Evolutionary conservation across 2,329 filamentous ascomycete genomes (phyloP), one percentile per base, ranked within the genome.

Genomic region (Pseudogymnoascus sp.): DNA sequence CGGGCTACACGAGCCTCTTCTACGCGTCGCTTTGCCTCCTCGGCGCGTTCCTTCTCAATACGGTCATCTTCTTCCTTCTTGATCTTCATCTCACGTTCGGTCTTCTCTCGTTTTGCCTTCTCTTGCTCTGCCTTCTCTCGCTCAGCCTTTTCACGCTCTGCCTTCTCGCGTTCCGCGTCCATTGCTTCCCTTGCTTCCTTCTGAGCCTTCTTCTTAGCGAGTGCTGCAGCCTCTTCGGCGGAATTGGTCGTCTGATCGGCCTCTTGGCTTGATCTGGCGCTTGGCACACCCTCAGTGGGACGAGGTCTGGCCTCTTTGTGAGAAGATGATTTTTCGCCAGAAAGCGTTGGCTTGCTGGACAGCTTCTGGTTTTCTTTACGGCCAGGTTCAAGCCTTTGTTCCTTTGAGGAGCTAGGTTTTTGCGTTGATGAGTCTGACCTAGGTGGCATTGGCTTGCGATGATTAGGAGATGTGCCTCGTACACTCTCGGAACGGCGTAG

Each of bases 21-120:
- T 18, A 31, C 33, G 21, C 25, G 41, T 66, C 71, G 37, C 64
- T 65, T 62, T 35, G 63, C 65, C 31, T 68, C 66, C 52, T 66
- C 66, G 31, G 75, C 65, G 8, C 70, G 70, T 61, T 71, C 69
- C 62, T 75, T 75, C 75, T 78, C 70, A 4, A 66, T 65, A 16
- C 67, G 66, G 37, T 68, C 67, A 2, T 62, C 61, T 62, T 71
- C 70, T 28, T 65, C 52, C 62, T 66, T 62, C 38, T 64, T 63
- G 33, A 67, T 60, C 59, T 65, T 61, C 5, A n/a, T 25, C 61
- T 66, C 66, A 7, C 21, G 52, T 9, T 59, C 28, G 55, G 61
- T 43, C 40, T 61, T 55, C 40, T 62, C 38, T 1, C 38, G 40
- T 41, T 63, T 59, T n/a, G 7, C 21, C 31, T 43, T 63, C 18